phyloP scores from a whole-genome alignment of 1,139 yeast genomes.

The Protomyces inundatus region DNA sequence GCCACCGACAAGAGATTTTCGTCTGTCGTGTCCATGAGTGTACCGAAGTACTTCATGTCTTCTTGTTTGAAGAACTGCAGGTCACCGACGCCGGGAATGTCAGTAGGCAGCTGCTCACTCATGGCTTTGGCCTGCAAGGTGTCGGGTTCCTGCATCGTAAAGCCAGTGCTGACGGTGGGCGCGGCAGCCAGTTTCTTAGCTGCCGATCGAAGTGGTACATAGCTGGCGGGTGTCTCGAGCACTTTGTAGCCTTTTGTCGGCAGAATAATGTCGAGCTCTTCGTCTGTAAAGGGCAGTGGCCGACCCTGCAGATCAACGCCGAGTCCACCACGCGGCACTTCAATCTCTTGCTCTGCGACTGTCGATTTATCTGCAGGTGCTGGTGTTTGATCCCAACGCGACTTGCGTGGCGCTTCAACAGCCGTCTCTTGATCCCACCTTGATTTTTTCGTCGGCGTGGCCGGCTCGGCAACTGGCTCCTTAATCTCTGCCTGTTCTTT shows the following conservation, averaged over 20 bases:
- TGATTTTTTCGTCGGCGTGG: constrained; percentile 28
- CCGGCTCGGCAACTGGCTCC: constrained; percentile 29
- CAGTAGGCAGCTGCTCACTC: constrained; percentile 44
- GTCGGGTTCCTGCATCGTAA: constrained; percentile 38
- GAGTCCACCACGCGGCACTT: constrained; percentile 40
- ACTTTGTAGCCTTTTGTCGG: constrained; percentile 52
- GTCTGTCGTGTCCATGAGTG: constrained; percentile 46
- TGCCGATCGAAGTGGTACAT: constrained; percentile 39
- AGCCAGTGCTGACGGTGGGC: constrained; percentile 39
- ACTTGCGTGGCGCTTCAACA: constrained; percentile 28
- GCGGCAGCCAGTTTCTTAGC: constrained; percentile 40
- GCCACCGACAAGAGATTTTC: constrained; percentile 44
- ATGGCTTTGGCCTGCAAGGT: constrained; percentile 33
- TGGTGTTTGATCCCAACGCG: constrained; percentile 38
- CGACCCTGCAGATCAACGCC: constrained; percentile 35
- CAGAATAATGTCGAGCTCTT: constrained; percentile 48
- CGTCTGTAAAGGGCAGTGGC: constrained; percentile 48
- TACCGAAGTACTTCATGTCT: constrained; percentile 68
- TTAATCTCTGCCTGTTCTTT: constrained; percentile 4
- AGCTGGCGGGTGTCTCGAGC: constrained; percentile 49
- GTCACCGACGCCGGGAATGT: constrained; percentile 60
- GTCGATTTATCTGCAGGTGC: constrained; percentile 26
- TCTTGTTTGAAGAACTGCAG: constrained; percentile 64
- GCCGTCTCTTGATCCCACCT: constrained; percentile 35
- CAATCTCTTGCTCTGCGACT: constrained; percentile 31